A percentile compares a stretch with the other conserved stretches of the same genome.
Conservation (phyloP, 352 stramenopile genomes). For the Pythium sp. region DNA sequence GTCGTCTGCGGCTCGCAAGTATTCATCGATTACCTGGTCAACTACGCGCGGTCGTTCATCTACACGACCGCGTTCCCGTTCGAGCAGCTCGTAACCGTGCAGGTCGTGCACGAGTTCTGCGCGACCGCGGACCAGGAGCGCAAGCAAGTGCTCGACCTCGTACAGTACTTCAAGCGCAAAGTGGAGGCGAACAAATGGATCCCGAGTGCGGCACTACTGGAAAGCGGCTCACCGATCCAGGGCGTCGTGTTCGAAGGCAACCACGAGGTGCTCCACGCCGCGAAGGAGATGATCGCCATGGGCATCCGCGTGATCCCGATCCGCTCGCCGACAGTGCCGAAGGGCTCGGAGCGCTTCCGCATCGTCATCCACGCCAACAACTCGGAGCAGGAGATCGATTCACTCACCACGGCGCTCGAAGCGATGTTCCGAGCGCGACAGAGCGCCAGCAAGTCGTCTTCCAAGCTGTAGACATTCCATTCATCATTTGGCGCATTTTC, state of each 20-base stretch:
- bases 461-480: conserved; percentile 26
- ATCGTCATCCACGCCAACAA: conserved; percentile 97
- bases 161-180: conserved; percentile 78
- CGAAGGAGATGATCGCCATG: conserved; percentile 47
- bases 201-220: conserved; percentile 43
- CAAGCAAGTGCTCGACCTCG: conserved; percentile 43
- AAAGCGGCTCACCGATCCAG: conserved; percentile 91
- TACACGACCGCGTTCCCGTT: conserved; percentile 95
- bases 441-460: not conserved
- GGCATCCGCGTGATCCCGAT: conserved; percentile 94
- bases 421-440: conserved; percentile 35
- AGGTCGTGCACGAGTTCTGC: conserved; percentile 89
- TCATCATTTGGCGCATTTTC: not conserved
- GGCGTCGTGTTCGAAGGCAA: conserved; percentile 93
- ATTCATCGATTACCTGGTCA: conserved; percentile 94
- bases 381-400: conserved; percentile 79
- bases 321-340: conserved; percentile 93
- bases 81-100: conserved; percentile 90
- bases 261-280: conserved; percentile 77
- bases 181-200: conserved; percentile 39
- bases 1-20: conserved; percentile 90
- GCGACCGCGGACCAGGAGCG: conserved; percentile 36
- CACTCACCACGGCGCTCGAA: conserved; percentile 49
- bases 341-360: conserved; percentile 92
- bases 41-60: conserved; percentile 97